phyloP scores from a whole-genome alignment of 768 basidiomycete species.

The Pholiota conissans region DNA sequence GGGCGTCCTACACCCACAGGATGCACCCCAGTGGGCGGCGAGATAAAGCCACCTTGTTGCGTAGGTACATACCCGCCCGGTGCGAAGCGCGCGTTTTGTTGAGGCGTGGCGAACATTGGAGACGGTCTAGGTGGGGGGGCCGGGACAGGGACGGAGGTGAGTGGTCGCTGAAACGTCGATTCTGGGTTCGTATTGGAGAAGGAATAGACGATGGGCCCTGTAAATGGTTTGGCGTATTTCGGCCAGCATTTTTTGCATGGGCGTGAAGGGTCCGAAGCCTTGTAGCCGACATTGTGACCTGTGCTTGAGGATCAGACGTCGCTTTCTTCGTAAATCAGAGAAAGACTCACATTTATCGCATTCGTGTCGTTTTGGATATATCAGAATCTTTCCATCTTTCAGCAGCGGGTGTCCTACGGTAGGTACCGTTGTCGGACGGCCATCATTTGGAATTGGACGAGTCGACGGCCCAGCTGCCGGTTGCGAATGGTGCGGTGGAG shows the following conservation, averaged over 20 bases:
- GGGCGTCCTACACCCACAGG: constrained; percentile 17
- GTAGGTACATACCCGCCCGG: constrained; percentile 13
- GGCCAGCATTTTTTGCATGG: constrained; percentile 79
- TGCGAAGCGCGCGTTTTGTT: neutral
- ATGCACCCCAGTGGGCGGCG: constrained; percentile 7
- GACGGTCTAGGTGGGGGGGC: constrained; percentile 18
- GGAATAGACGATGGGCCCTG: constrained; percentile 58
- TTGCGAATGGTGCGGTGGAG: constrained; percentile 22
- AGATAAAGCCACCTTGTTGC: constrained; percentile 9
- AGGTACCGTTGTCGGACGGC: constrained; percentile 62
- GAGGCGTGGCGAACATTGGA: constrained; percentile 2
- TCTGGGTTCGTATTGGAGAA: constrained; percentile 22
- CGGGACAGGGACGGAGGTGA: constrained; percentile 11
- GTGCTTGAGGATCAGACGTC: constrained; percentile 1
- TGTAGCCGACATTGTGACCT: constrained; percentile 80
- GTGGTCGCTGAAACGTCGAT: constrained; percentile 22
- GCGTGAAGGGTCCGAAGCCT: constrained; percentile 60
- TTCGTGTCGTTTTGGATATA: constrained; percentile 63
- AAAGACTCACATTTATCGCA: constrained; percentile 65
- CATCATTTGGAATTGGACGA: constrained; percentile 41
- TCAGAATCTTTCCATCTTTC: constrained; percentile 57
- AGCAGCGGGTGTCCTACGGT: constrained; percentile 69
- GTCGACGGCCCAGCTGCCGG: neutral
- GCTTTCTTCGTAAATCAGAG: neutral
- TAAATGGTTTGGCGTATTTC: constrained; percentile 61